A percentile compares a stretch with the other conserved stretches of the same genome.
phyloP scores from a whole-genome alignment of 805 yeast species.

The Sugiyamaella valdiviana region DNA sequence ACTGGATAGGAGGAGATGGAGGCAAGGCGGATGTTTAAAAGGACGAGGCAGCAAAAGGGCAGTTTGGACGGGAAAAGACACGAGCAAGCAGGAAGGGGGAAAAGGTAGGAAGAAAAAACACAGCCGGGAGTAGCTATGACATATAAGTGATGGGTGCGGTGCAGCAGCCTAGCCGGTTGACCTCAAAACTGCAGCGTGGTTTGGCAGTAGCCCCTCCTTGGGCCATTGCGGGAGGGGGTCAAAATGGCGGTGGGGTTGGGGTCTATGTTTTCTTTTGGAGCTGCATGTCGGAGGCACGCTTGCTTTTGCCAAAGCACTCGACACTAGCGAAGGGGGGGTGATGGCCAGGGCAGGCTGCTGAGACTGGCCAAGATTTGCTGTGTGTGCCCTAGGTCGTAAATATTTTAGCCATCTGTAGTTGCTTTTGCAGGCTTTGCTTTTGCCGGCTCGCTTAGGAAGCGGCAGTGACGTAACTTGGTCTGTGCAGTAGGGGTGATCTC shows the following conservation, averaged over 20 bases:
- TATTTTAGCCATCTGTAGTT: neutral
- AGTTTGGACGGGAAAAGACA: too few relatives aligned
- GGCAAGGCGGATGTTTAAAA: too few relatives aligned
- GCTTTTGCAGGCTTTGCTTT: neutral
- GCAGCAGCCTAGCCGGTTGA: too few relatives aligned
- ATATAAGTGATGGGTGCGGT: too few relatives aligned
- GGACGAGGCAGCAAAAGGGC: too few relatives aligned
- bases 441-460: neutral
- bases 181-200: too few relatives aligned
- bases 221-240: neutral
- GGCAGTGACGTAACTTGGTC: neutral
- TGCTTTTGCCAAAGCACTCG: neutral
- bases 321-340: neutral
- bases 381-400: neutral
- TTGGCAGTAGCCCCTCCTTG: too few relatives aligned
- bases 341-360: neutral
- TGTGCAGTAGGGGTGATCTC: neutral
- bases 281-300: neutral
- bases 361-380: neutral
- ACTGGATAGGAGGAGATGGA: too few relatives aligned
- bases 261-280: neutral
- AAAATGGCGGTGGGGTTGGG: neutral
- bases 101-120: too few relatives aligned
- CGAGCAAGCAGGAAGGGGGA: too few relatives aligned
- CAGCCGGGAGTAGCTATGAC: too few relatives aligned